These are phyloP conservation scores for Papiliotrema fonsecae DNA, from an alignment of 1,284 basidiomycete species.

Conservation along the genomic window DNA sequence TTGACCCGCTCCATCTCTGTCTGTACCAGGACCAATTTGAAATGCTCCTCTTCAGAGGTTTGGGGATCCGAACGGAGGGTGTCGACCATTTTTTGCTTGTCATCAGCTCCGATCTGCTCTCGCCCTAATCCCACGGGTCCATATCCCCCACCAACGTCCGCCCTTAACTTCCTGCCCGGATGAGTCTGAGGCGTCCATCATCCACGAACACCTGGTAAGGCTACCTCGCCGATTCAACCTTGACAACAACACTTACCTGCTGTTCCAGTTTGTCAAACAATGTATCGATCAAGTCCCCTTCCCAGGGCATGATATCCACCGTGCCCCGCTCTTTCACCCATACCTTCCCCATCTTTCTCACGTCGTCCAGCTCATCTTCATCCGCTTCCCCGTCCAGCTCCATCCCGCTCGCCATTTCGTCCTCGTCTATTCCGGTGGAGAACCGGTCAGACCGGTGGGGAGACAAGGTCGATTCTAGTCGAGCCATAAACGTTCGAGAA, in stretches of 20 bases:
- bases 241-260: constrained; percentile 62
- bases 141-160: no score
- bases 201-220: no score
- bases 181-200: no score
- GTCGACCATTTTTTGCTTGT: constrained; percentile 46
- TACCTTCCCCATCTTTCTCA: constrained; percentile 57
- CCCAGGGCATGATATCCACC: constrained; percentile 69
- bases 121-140: no score
- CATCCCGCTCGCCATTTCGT: background rate
- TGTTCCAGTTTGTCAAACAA: constrained; percentile 76
- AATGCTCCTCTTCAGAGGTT: constrained; percentile 83
- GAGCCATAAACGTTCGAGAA: constrained; percentile 3
- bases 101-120: constrained; percentile 1
- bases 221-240: no score
- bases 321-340: constrained; percentile 84
- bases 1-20: constrained; percentile 89
- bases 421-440: background rate
- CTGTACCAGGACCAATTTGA: constrained; percentile 82
- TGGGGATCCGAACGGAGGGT: constrained; percentile 66
- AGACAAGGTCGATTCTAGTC: constrained; percentile 2
- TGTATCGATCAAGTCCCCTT: constrained; percentile 65
- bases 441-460: background rate
- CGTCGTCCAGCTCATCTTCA: constrained; percentile 35
- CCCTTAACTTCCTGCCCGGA: no score
- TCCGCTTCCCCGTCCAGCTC: constrained; percentile 17